Evolutionary conservation across 768 basidiomycete species (phyloP), one percentile per base, ranked within the genome.

Genomic region (Xerocomellus chrysenteron): DNA sequence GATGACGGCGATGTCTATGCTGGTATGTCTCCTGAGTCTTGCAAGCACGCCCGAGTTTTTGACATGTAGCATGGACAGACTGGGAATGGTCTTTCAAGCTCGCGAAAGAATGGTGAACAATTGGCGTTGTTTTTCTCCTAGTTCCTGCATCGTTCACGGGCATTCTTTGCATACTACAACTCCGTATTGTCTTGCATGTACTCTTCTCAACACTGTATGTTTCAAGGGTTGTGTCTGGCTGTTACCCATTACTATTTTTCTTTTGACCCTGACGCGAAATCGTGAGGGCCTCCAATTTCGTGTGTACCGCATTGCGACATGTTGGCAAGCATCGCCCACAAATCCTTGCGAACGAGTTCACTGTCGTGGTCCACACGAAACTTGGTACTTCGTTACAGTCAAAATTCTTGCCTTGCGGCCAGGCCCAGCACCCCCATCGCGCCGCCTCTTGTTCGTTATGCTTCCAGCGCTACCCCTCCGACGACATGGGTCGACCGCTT

Each of bases 71-170:
- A 45, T 33, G 49, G 41, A 35, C 42, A 73, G 72, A 73, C 26
- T 73, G 72, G 72, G 73, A 74, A 6, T 98, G 95, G 95, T 73
- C 68, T 26, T 97, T 98, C 81, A 96, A 93, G 72, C 81, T 98
- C 56, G 85, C 80, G 43, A 96, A 96, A 76, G 93, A 95, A 63
- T 98, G 95, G 95, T 88, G 70, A 78, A 72, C 47, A 45, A 33
- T 24, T 43, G 24, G 36, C 50, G 58, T 55, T 39, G 6, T 58
- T 59, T 35, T 57, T 54, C 12, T 13, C 19, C 26, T 62, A n/a
- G 57, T 56, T 58, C 52, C 47, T 49, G 56, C 59, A 68, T 67
- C 58, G 55, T 69, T 61, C 57, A 62, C 57, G 65, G 58, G 61
- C 67, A 67, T 66, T 57, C 59, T 51, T 64, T 61, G 63, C 70